Conservation (phyloP, 1,284 basidiomycete species). For the Meira nashicola region DNA sequence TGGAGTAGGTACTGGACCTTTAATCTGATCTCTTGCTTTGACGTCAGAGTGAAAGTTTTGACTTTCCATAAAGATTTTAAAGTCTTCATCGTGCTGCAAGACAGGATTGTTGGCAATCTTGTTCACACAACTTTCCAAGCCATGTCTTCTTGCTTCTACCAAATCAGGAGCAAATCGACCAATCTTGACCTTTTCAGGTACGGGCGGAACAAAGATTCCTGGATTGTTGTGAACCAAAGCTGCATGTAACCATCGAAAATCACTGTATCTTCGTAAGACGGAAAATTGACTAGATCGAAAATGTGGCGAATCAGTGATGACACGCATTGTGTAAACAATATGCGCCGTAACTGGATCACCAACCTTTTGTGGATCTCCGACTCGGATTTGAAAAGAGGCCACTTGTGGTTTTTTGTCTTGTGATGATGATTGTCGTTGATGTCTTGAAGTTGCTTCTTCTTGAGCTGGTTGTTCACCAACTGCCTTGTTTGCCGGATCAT, state of each 20-base stretch:
- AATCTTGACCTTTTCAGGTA: conserved; percentile 89
- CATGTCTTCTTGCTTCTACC: conserved; percentile 54
- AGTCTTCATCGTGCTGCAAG: conserved; percentile 55
- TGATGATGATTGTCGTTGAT: conserved; percentile 4
- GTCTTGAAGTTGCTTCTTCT: neutral
- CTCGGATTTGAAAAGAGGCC: conserved; percentile 39
- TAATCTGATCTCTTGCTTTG: conserved; percentile 63
- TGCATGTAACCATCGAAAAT: conserved; percentile 96
- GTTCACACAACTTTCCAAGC: conserved; percentile 53
- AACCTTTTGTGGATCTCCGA: conserved; percentile 49
- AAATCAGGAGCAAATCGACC: conserved; percentile 55
- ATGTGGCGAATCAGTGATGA: conserved; percentile 32
- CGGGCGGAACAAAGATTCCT: conserved; percentile 91
- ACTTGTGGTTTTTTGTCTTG: neutral
- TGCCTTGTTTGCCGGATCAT: neutral
- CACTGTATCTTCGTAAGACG: conserved; percentile 87
- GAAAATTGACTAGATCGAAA: conserved; percentile 53
- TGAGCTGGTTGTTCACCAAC: neutral
- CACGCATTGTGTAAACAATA: conserved; percentile 56
- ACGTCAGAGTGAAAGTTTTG: conserved; percentile 54
- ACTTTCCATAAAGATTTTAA: conserved; percentile 54
- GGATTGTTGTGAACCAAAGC: conserved; percentile 85
- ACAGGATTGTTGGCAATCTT: conserved; percentile 55
- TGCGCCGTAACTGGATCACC: conserved; percentile 49
- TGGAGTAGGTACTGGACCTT: conserved; percentile 45